A percentile compares a stretch with the other conserved stretches of the same genome.
Evolutionary conservation across 352 stramenopile species (phyloP).

Genomic region (Pythium rhizo-oryzae): DNA sequence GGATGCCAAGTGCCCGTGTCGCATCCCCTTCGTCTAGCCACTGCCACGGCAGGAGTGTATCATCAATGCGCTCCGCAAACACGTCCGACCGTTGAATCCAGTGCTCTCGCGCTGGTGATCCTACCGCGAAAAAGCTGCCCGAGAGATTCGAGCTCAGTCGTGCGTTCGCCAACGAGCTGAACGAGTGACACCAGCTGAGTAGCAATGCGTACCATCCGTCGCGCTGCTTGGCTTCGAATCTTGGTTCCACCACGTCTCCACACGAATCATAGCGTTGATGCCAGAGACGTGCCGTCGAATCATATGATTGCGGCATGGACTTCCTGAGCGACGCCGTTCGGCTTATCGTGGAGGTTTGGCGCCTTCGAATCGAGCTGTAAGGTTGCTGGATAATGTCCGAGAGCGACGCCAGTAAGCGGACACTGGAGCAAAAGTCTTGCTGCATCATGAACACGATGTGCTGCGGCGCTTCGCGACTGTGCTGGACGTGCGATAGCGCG

Average conservation of each 20-base stretch:
- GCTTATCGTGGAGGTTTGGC: not conserved
- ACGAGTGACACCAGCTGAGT: constrained; percentile 48
- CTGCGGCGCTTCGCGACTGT: constrained; percentile 8
- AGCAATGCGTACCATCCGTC: constrained; percentile 40
- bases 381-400: not conserved
- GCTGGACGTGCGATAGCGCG: constrained; percentile 8
- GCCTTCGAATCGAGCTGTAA: constrained; percentile 1
- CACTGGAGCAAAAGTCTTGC: constrained; percentile 56
- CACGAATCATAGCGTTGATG: not conserved
- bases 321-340: not conserved
- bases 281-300: not conserved
- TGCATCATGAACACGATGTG: constrained; percentile 63
- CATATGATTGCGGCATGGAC: constrained; percentile 9
- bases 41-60: constrained; percentile 41
- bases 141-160: constrained; percentile 32
- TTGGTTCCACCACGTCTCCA: not conserved
- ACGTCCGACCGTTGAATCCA: constrained; percentile 61
- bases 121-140: constrained; percentile 35
- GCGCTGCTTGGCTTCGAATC: constrained; percentile 25
- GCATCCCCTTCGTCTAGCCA: constrained; percentile 49
- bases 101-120: constrained; percentile 29
- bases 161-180: constrained; percentile 40
- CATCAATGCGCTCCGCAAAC: constrained; percentile 28
- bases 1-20: constrained; percentile 30
- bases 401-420: constrained; percentile 27